Base-by-base conservation (phyloP, 1,284 basidiomycete genomes). In the Calocybe gambosa region DNA sequence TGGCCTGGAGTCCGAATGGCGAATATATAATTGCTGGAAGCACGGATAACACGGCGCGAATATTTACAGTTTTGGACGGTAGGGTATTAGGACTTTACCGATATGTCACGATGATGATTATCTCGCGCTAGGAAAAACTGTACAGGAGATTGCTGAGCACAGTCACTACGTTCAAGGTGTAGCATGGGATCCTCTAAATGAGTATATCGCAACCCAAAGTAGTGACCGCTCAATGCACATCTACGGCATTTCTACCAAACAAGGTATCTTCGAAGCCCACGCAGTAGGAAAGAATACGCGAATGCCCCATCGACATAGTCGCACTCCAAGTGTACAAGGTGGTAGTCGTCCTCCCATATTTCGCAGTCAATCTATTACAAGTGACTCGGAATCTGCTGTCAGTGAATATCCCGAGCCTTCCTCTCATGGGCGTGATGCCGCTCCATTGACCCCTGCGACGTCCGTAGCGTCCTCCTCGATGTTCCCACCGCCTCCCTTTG, bases 1-100 rank as follows among this genome's bases (percentile, higher is more conserved):
- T 99, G 38, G 91, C 93, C 0, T 99, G 95, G 95, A 93, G 91
- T 53, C 96, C 96, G 0, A 86, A 89, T 19, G 93, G 94, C 39
- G 90, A 95, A 56, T 94, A 90, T 54, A 78, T 99, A 49, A 80
- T 98, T 42, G 87, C 93, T 10, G 95, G 95, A 7, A 94, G 92
- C 58, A 98, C 95, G 3, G 96, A 99, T 64, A 97, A 98, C 61
- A 89, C 87, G 2, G 94, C 93, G 0, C 74, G 92, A 39, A 83
- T 97, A 45, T 93, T 89, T 66, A 78, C 82, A 16, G 74, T 83
- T 2, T 71, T 68, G 15, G 89, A 93, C 61, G 92, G 89, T 85
- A 53, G 62, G 64, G 53, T 40, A 46, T 42, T 45, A 13, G 39
- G 16, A 18, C n/a, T n/a, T 12, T 43, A 19, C 43, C 31, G 16